Percentiles rank a stretch among this genome's conserved stretches.
These are phyloP conservation scores for Lactifluus subvellereus DNA, from an alignment of 768 basidiomycete genomes.

Conservation along the genomic window DNA sequence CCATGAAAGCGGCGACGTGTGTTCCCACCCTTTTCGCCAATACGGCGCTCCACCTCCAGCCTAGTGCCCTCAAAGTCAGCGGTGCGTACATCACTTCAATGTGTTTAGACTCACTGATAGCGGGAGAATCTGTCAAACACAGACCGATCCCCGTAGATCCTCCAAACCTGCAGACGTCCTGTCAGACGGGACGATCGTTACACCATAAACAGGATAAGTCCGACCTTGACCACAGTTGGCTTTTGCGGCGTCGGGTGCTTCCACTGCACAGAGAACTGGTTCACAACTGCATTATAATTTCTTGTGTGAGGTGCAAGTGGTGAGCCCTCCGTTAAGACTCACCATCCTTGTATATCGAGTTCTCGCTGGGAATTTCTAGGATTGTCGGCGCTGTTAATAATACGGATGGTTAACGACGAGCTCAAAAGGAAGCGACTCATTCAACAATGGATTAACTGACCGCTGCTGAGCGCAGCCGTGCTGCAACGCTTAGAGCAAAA, in stretches of 20 bases:
- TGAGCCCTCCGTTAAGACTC: not conserved
- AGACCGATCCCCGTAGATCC: constrained; percentile 17
- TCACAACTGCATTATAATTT: constrained; percentile 16
- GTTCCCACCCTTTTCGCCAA: constrained; percentile 15
- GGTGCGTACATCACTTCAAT: not conserved
- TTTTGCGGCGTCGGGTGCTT: constrained; percentile 19
- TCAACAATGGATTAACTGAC: constrained; percentile 5
- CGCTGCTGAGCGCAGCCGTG: constrained; percentile 5
- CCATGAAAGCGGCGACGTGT: constrained; percentile 30
- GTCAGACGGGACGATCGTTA: not conserved
- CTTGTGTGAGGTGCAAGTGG: not conserved
- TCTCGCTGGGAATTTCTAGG: constrained; percentile 8
- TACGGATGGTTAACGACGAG: not conserved
- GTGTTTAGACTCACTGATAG: constrained; percentile 22
- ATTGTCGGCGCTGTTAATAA: constrained; percentile 22
- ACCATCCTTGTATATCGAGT: constrained; percentile 19
- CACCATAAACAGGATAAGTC: not conserved
- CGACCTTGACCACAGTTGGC: constrained; percentile 22
- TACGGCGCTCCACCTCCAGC: constrained; percentile 22
- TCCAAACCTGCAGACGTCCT: constrained; percentile 25
- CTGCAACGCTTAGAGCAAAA: constrained; percentile 27
- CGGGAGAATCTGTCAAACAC: constrained; percentile 22
- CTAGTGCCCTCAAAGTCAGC: constrained; percentile 2
- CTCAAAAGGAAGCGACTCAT: not conserved
- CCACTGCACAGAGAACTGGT: constrained; percentile 26